Percentiles rank a stretch among this genome's conserved stretches.
Evolutionary conservation across 2,329 filamentous ascomycete species (phyloP).

Genomic region (Botrytis tulipae): DNA sequence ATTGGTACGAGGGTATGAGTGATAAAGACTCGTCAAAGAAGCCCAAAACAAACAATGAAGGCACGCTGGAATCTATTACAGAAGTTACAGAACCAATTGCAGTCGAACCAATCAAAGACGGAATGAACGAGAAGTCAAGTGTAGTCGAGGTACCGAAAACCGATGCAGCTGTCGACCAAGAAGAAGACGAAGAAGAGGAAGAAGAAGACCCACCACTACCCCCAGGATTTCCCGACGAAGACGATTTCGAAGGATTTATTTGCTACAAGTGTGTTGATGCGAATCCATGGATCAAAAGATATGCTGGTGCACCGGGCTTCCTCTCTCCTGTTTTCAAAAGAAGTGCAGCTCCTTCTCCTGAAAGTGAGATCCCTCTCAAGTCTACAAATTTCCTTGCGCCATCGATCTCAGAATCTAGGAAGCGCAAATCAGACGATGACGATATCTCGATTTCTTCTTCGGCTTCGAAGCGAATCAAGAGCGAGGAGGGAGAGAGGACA

Average conservation of each 20-base stretch:
- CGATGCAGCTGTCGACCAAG: conserved; percentile 32
- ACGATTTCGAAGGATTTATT: conserved; percentile 84
- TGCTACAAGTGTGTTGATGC: conserved; percentile 92
- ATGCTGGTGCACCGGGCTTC: conserved; percentile 78
- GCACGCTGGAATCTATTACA: conserved; percentile 48
- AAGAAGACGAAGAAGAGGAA: conserved; percentile 48
- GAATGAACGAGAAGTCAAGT: conserved; percentile 24
- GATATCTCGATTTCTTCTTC: conserved; percentile 35
- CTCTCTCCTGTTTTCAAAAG: conserved; percentile 64
- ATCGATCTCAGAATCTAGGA: conserved; percentile 46
- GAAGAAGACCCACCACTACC: conserved; percentile 69
- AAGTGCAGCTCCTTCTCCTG: conserved; percentile 36
- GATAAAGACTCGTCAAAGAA: conserved; percentile 39
- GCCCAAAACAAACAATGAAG: conserved; percentile 33
- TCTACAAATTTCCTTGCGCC: conserved; percentile 29
- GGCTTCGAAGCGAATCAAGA: conserved; percentile 52
- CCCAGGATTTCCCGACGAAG: conserved; percentile 82
- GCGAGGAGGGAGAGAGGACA: conserved; percentile 17
- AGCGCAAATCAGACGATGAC: conserved; percentile 63
- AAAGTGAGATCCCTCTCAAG: conserved; percentile 34
- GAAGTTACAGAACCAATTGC: conserved; percentile 46
- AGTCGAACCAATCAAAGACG: conserved; percentile 26
- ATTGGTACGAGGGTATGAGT: conserved; percentile 61
- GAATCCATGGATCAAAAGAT: conserved; percentile 87
- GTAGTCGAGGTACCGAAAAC: conserved; percentile 25